Percentiles rank a stretch among this genome's conserved stretches.
Evolutionary conservation across 768 basidiomycete species (phyloP).

Genomic region (Trametes sanguinea): DNA sequence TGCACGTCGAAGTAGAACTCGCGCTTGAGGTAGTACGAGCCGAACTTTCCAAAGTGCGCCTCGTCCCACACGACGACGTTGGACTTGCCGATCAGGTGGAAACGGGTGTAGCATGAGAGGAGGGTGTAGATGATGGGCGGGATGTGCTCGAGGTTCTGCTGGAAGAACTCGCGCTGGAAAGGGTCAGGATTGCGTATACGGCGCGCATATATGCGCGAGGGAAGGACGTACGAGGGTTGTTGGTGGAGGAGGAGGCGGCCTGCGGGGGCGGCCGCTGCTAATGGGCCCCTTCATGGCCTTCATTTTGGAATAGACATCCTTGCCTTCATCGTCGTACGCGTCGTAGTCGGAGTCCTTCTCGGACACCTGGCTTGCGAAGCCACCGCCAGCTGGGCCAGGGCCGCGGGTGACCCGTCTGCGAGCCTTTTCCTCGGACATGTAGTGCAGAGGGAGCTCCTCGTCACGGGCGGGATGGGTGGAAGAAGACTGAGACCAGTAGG

Average conservation of each 20-base stretch:
- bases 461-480: slow-evolving; percentile 30
- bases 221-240: slow-evolving; percentile 43
- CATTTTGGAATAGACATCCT: slow-evolving; percentile 59
- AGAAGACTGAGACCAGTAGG: slow-evolving; percentile 25
- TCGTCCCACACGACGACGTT: slow-evolving; percentile 97
- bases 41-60: slow-evolving; percentile 99
- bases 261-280: slow-evolving; percentile 58
- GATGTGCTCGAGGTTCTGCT: slow-evolving; percentile 79
- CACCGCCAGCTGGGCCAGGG: slow-evolving; percentile 35
- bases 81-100: slow-evolving; percentile 87
- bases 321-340: slow-evolving; percentile 62
- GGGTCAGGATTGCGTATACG: neutral
- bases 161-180: slow-evolving; percentile 67
- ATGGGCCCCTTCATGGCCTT: slow-evolving; percentile 32
- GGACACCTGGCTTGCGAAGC: slow-evolving; percentile 29
- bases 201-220: slow-evolving; percentile 9
- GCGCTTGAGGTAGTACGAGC: slow-evolving; percentile 95
- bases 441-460: slow-evolving; percentile 52
- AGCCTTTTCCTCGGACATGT: slow-evolving; percentile 53
- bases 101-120: slow-evolving; percentile 92
- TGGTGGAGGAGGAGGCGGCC: slow-evolving; percentile 63
- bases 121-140: slow-evolving; percentile 87
- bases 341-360: slow-evolving; percentile 31
- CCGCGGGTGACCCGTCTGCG: slow-evolving; percentile 47
- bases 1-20: slow-evolving; percentile 99